Evolutionary conservation across 1,284 basidiomycete genomes (phyloP), one percentile per base, ranked within the genome.

Genomic region (Pseudozyma sp.): DNA sequence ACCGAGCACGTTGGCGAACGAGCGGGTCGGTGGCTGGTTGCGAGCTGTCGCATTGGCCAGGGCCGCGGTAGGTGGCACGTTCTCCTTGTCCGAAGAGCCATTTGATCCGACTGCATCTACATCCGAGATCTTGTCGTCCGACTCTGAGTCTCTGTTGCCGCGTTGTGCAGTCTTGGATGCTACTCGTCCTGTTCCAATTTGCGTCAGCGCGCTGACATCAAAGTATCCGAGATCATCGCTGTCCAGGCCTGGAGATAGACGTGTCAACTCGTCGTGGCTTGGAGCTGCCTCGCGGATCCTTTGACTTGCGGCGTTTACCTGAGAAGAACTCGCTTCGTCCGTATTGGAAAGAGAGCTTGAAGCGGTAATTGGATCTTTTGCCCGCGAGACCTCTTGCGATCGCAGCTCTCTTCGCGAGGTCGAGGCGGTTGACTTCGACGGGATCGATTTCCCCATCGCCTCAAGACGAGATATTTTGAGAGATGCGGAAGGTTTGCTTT

Each of bases 81-180:
- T 72, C 53, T 72, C 69, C 49, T 72, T 72, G 55, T 72, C 69
- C 5, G 69, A 72, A 9, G 64, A 67, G 7, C 52, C 64, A 45
- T 60, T 60, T 6, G 60, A 67, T 11, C 40, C n/a, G 13, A 52
- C 33, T 9, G 34, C 19, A 1, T 16, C 42, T 14, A 30, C 33
- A 1, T 58, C 45, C 2, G 57, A 60, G 29, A 13, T 19, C 10
- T 47, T 45, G n/a, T 39, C 43, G 7, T 43, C 46, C 0, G 58
- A 52, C 3, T 17, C 14, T 0, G 57, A 17, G 14, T 11, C 17
- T 54, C 4, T 40, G 7, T 29, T 19, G 37, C 17, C 43, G 19
- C 47, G 55, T 13, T 44, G 44, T 7, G 7, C 40, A 6, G 48
- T 29, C 46, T 35, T 54, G 11, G 45, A 39, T 6, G 37, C 46